Evolutionary conservation across 2,329 filamentous ascomycete species (phyloP).

Genomic region (Parastagonospora nodorum): DNA sequence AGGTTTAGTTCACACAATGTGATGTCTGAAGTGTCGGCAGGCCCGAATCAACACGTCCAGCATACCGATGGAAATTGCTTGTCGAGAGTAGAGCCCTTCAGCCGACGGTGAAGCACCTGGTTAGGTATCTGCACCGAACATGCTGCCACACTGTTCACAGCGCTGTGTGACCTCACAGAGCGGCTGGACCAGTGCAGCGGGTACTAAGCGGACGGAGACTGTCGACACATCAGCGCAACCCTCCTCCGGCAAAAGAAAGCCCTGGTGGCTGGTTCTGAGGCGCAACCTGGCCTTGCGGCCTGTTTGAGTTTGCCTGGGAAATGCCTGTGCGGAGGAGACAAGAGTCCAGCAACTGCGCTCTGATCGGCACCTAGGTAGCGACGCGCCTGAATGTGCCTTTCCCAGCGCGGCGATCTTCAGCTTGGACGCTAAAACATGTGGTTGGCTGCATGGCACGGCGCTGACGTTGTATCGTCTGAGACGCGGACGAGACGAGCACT

Average conservation of each 20-base stretch:
- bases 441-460: slow-evolving; percentile 26
- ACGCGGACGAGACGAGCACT: slow-evolving; percentile 38
- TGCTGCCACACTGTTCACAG: slow-evolving; percentile 8
- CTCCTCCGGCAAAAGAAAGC: background rate
- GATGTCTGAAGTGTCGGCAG: background rate
- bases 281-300: background rate
- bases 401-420: slow-evolving; percentile 32
- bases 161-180: slow-evolving; percentile 15
- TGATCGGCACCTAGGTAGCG: slow-evolving; percentile 30
- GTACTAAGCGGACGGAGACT: slow-evolving; percentile 9
- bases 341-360: slow-evolving; percentile 10
- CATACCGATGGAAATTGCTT: background rate
- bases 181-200: slow-evolving; percentile 18
- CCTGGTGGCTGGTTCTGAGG: slow-evolving; percentile 1
- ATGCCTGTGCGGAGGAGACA: slow-evolving; percentile 3
- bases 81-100: slow-evolving; percentile 4
- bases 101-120: slow-evolving; percentile 14
- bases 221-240: background rate
- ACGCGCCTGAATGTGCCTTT: slow-evolving; percentile 18
- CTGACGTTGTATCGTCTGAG: slow-evolving; percentile 37
- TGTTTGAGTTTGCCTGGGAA: background rate
- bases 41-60: background rate
- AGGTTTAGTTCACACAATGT: background rate
- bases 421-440: slow-evolving; percentile 28
- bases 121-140: slow-evolving; percentile 18